Percentiles rank a stretch among this genome's conserved stretches.
phyloP scores from a whole-genome alignment of 768 basidiomycete genomes.

The Peribolospora kevripleyi region DNA sequence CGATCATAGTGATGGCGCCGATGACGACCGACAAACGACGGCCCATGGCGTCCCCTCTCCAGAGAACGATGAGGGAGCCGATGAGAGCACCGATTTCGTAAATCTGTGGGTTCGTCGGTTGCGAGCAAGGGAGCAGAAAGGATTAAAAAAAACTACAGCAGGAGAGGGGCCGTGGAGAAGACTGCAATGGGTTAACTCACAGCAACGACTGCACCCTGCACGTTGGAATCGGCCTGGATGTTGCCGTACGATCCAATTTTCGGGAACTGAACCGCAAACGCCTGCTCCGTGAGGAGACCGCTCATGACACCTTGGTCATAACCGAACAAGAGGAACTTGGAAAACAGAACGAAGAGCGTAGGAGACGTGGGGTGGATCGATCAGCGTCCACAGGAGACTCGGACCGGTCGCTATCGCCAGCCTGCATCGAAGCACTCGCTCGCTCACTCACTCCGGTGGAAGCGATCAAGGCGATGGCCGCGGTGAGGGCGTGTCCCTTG shows the following conservation, averaged over 20 bases:
- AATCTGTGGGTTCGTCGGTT: background rate
- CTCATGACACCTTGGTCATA: conserved; percentile 52
- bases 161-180: background rate
- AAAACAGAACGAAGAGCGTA: too few relatives aligned
- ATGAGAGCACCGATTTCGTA: conserved; percentile 42
- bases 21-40: conserved; percentile 10
- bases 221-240: background rate
- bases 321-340: conserved; percentile 26
- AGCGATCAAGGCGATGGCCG: too few relatives aligned
- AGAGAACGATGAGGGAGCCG: conserved; percentile 39
- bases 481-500: too few relatives aligned
- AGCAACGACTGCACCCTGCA: too few relatives aligned
- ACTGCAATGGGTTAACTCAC: too few relatives aligned
- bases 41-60: conserved; percentile 16
- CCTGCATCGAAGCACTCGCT: too few relatives aligned
- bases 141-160: background rate
- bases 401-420: too few relatives aligned
- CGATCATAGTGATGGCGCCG: conserved; percentile 12
- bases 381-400: too few relatives aligned
- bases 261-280: conserved; percentile 28
- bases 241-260: background rate
- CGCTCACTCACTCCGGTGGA: too few relatives aligned
- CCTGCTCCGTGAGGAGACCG: conserved; percentile 34
- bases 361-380: too few relatives aligned
- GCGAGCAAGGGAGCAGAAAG: background rate